Base-by-base conservation (phyloP, 2,329 filamentous ascomycete species). In the Diaporthe citri region DNA sequence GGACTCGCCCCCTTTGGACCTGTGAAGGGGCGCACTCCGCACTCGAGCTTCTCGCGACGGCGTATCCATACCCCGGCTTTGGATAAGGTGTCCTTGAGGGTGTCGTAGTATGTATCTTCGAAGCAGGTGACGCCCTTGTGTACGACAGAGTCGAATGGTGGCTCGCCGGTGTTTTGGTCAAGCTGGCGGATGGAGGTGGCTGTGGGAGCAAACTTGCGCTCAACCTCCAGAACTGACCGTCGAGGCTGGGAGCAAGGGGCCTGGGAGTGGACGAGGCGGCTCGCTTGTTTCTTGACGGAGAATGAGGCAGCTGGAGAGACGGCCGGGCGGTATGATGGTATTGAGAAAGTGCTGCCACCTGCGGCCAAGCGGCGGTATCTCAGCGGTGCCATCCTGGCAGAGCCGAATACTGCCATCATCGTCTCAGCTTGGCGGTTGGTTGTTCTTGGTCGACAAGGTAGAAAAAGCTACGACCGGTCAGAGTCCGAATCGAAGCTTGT, bases 61-160 rank as follows among this genome's bases (percentile, higher is more conserved):
- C 69, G 69, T 4, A 71, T 8, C 69, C 55, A 71, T 22, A 71
- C 39, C 2, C 69, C 69, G 31, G 41, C 69, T 6, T 51, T 60
- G 56, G 39, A 71, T 20, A 60, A 5, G 36, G 12, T 15, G 13
- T 60, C 55, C 2, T 60, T n/a, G 7, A 41, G 20, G 20, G 55
- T 71, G 41, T 71, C 69, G 41, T 71, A 71, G 43, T 71, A 60
- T 13, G 31, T 36, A 22, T 71, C 67, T 20, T 71, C 55, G 55
- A 71, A 39, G 15, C 41, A 48, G 41, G 41, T 51, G 9, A 25
- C 17, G 8, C 55, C 31, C 39, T 51, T 34, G 20, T 51, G 55
- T 9, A 71, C 17, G 5, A 60, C 55, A 1, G 69, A 51, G 1
- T 48, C 12, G 55, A 71, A 71, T 15, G 69, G 41, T 22, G 69